Evolutionary conservation across 176 grass and related monocot genomes (phyloP).

Genomic region (Triticum urartu): DNA sequence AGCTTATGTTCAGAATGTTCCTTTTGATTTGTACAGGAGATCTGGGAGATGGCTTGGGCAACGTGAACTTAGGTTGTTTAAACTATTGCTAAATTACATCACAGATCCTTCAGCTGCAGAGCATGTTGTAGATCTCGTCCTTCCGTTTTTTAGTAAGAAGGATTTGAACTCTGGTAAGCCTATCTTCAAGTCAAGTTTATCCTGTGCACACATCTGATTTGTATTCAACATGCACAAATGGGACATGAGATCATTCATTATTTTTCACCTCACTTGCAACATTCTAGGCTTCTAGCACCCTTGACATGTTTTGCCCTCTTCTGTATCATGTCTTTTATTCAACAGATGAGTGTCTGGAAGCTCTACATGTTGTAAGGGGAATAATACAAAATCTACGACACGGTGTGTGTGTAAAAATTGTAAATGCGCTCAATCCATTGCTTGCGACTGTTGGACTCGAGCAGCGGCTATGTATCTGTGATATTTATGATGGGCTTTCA

Average conservation of each 20-base stretch:
- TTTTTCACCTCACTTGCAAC: background rate
- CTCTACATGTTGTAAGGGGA: slow-evolving; percentile 63
- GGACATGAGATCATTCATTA: background rate
- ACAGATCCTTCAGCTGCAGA: slow-evolving; percentile 49
- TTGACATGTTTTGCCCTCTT: slow-evolving; percentile 13
- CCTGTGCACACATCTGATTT: slow-evolving; percentile 2
- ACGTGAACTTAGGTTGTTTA: slow-evolving; percentile 75
- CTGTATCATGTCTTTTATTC: slow-evolving; percentile 14
- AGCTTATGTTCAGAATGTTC: background rate
- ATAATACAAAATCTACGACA: slow-evolving; percentile 61
- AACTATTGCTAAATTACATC: slow-evolving; percentile 78
- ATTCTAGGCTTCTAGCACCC: background rate
- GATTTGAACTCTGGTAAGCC: slow-evolving; percentile 56
- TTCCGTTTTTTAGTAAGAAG: slow-evolving; percentile 88
- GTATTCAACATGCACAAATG: slow-evolving; percentile 18
- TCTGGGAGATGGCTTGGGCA: slow-evolving; percentile 63
- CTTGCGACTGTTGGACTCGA: slow-evolving; percentile 66
- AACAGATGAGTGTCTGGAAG: slow-evolving; percentile 78
- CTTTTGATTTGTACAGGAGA: slow-evolving; percentile 53
- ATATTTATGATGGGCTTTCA: slow-evolving; percentile 61
- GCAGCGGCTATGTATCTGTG: slow-evolving; percentile 73
- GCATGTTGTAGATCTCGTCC: slow-evolving; percentile 66
- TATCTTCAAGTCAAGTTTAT: slow-evolving; percentile 24
- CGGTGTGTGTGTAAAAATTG: slow-evolving; percentile 57
- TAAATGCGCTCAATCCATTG: slow-evolving; percentile 71